Evolutionary conservation across 805 yeast species (phyloP), one percentile per base, ranked within the genome.

Genomic region (Candida boidinii): DNA sequence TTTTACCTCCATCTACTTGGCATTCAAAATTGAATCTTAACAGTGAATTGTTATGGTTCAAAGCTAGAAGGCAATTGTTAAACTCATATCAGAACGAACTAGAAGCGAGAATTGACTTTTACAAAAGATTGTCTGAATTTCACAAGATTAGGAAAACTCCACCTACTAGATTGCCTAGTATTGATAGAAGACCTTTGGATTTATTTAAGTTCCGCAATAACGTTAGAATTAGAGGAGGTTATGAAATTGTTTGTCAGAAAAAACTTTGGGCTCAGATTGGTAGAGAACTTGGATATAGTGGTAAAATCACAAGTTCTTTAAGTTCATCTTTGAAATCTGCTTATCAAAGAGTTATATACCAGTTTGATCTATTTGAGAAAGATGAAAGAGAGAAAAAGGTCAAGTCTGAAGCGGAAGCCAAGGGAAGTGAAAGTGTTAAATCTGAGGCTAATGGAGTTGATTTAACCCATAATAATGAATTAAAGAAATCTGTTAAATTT

Each of bases 181-280:
- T 81, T 19, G 85, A 81, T 44, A 75, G 74, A 42, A 58, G 81
- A 33, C 70, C 77, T 1, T 51, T 83, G 26, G 88, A 83, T 54
- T 57, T 83, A 23, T 82, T 65, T 51, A 62, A 72, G 26, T 54
- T 83, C 25, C 67, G 71, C 43, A 59, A 68, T 24, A 64, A 73
- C 11, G 92, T 84, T 2, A 59, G 67, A 14, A 49, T 70, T 13
- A 61, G 80, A 38, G 92, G 92, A 14, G 94, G 94, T 0, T 76
- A 65, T 48, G 62, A 64, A 9, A 63, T 56, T 9, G 87, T 84
- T n/a, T 70, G 80, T 29, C 54, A 66, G 35, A 69, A 68, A 35
- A 80, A 81, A 46, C 61, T 73, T 29, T 85, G 95, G 95, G 86
- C 86, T 1, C 86, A 81, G 47, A 70, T 85, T 8, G 90, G 90